Percentiles rank a stretch among this genome's conserved stretches.
These are phyloP conservation scores for Ilyonectria mors-panacis DNA, from an alignment of 2,329 filamentous ascomycete species.

Conservation along the genomic window DNA sequence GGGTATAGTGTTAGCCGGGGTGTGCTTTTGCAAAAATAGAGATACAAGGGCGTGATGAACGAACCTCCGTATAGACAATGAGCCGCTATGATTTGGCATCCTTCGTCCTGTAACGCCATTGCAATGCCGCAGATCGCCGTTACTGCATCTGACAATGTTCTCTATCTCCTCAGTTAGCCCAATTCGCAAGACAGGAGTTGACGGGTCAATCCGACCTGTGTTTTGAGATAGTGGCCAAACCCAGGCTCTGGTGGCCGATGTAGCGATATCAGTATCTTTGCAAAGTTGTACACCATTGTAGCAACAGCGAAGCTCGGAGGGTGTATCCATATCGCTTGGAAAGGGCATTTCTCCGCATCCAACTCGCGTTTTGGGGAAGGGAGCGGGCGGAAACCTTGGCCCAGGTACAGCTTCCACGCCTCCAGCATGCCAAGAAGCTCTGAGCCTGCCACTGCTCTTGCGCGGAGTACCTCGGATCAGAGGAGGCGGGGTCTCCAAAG, in stretches of 20 bases:
- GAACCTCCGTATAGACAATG: conserved; percentile 57
- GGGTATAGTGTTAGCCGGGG: conserved; percentile 8
- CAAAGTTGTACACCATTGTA: conserved; percentile 67
- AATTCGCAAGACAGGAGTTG: too few species aligned
- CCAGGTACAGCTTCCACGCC: conserved; percentile 51
- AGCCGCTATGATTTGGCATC: conserved; percentile 58
- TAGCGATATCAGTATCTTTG: conserved; percentile 62
- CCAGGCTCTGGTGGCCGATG: conserved; percentile 39
- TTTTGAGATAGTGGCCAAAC: conserved; percentile 49
- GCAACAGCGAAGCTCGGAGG: conserved; percentile 63
- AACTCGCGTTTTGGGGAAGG: conserved; percentile 47
- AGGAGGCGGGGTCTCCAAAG: conserved; percentile 24
- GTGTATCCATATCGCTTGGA: conserved; percentile 65
- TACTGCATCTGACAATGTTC: conserved; percentile 41
- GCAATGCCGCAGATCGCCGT: conserved; percentile 63
- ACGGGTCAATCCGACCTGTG: conserved; percentile 7
- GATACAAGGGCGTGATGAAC: not conserved
- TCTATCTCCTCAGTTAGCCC: conserved; percentile 57
- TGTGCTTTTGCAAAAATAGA: not conserved
- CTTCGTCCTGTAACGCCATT: conserved; percentile 57
- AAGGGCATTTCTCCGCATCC: conserved; percentile 45
- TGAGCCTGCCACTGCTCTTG: conserved; percentile 54
- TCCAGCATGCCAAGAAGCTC: conserved; percentile 48
- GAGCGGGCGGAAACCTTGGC: conserved; percentile 57
- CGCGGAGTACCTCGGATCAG: conserved; percentile 19